Evolutionary conservation across 192 early-diverging fungal genomes (phyloP), one percentile per base, ranked within the genome.

Genomic region (Coemansia sp.): DNA sequence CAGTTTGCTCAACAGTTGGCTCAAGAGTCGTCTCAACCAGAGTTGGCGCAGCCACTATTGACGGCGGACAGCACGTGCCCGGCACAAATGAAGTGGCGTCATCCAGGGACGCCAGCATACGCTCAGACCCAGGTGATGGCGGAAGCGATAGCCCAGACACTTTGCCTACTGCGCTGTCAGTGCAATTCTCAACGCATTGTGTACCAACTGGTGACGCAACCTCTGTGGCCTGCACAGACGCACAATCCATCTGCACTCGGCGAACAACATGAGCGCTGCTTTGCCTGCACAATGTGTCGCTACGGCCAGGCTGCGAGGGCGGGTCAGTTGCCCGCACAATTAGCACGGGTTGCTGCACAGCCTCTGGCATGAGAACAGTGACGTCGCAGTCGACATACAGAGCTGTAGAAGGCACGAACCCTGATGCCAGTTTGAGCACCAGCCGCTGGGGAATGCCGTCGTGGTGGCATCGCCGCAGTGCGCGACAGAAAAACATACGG

Each of bases 331-430:
- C 66, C n/a, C 67, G 64, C 35, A 74, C 77, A 64, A 79, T 53
- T 11, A 79, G 71, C 64, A 79, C 77, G 17, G 69, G 77, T 24
- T 68, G 67, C 60, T 71, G 72, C 60, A 67, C 64, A 39, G 67
- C 50, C 49, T 79, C 77, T 39, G 77, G 77, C 64, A 79, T 60
- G 38, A 79, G 68, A n/a, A 79, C 65, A 11, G 77, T 79, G 69
- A 79, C 77, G 65, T 79, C 77, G 60, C 77, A 79, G 25, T 60
- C 69, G 23, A 79, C 14, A 38, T 67, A 70, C 24, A 21, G 38
- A 29, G 22, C 24, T 2, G 41, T 4, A 12, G 12, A 5, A 2
- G 17, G 3, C n/a, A 48, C 59, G 32, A 15, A 23, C 2, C 66
- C 53, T 2, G 53, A 21, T 1, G 67, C 64, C 12, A 79, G 32